Percentiles rank a stretch among this genome's conserved stretches.
Evolutionary conservation across 176 grass and related monocot species (phyloP).

Genomic region (Triticum monococcum): DNA sequence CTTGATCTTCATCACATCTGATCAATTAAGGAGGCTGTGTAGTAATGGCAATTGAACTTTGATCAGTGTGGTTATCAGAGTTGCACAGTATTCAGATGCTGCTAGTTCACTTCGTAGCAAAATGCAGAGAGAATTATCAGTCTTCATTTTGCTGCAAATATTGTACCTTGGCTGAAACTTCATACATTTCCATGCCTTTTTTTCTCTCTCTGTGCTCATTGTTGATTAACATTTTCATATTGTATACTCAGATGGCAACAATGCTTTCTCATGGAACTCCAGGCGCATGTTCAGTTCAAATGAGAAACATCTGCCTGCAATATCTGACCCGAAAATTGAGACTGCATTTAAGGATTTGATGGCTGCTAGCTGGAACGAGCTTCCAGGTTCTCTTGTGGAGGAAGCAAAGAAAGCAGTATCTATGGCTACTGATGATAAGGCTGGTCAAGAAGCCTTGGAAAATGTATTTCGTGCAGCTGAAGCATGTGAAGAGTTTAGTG

Average conservation of each 20-base stretch:
- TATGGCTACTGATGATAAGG: constrained; percentile 68
- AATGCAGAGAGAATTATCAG: background rate
- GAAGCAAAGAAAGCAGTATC: constrained; percentile 81
- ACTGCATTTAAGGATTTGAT: constrained; percentile 92
- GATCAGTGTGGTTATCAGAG: background rate
- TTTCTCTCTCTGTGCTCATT: constrained; percentile 12
- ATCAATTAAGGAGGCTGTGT: background rate
- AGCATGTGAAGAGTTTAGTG: constrained; percentile 83
- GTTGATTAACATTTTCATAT: constrained; percentile 12
- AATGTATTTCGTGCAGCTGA: constrained; percentile 82
- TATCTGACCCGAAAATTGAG: constrained; percentile 77
- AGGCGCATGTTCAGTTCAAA: constrained; percentile 68
- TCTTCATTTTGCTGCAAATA: constrained; percentile 9
- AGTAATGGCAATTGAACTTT: background rate
- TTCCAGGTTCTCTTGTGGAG: constrained; percentile 59
- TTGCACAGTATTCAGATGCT: background rate
- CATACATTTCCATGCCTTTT: background rate
- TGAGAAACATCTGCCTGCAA: constrained; percentile 62
- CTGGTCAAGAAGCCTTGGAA: constrained; percentile 68
- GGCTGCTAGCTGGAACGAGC: constrained; percentile 82
- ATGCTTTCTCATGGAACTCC: constrained; percentile 44
- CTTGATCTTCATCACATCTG: background rate
- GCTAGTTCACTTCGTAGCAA: background rate
- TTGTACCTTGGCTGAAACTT: background rate
- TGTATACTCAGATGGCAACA: constrained; percentile 42